phyloP scores from a whole-genome alignment of 1,284 basidiomycete species.

The Fomitopsis pinicola region DNA sequence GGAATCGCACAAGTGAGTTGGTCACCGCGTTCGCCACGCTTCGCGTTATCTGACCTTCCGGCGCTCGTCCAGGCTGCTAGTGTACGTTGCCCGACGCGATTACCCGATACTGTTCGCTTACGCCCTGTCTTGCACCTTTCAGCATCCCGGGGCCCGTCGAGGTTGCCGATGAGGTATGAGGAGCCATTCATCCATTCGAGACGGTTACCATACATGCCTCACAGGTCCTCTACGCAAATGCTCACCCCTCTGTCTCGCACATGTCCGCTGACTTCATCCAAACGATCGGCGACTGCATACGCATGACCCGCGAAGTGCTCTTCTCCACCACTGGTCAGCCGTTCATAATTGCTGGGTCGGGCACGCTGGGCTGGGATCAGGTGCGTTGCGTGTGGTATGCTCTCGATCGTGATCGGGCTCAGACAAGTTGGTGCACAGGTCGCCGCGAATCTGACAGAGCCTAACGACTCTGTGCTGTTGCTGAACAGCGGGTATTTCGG shows the following conservation, averaged over 20 bases:
- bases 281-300: constrained; percentile 87
- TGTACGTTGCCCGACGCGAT: constrained; percentile 39
- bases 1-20: constrained; percentile 63
- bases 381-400: constrained; percentile 27
- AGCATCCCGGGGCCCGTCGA: constrained; percentile 85
- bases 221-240: constrained; percentile 75
- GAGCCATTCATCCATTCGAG: not conserved
- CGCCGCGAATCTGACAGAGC: constrained; percentile 79
- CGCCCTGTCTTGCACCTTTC: not conserved
- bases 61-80: constrained; percentile 45
- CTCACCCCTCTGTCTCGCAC: constrained; percentile 87
- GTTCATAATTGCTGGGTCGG: constrained; percentile 88
- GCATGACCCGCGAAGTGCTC: constrained; percentile 78
- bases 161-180: constrained; percentile 68
- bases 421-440: constrained; percentile 38
- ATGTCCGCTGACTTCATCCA: constrained; percentile 89
- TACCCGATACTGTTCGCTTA: not conserved
- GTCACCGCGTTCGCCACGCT: too few species aligned
- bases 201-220: not conserved
- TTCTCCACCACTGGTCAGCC: constrained; percentile 78
- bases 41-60: constrained; percentile 8
- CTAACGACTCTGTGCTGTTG: constrained; percentile 78
- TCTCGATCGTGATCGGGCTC: not conserved
- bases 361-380: constrained; percentile 95
- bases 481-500: constrained; percentile 89